Evolutionary conservation across 805 yeast genomes (phyloP), one percentile per base, ranked within the genome.

Genomic region (Pichia cephalocereana): DNA sequence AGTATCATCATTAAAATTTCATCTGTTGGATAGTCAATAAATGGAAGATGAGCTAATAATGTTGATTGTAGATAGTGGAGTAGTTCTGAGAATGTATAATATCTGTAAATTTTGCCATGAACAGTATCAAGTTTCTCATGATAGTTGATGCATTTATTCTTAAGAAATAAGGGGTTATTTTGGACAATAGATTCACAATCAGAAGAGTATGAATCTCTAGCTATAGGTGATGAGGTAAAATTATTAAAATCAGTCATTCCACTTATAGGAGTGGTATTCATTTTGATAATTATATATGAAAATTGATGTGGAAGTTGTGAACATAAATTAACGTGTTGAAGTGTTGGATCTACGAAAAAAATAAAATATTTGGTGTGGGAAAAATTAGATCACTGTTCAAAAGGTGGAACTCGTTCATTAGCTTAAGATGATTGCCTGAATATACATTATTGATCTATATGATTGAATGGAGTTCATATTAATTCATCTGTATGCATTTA

Each of bases 101-200:
- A 49, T 18, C 52, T 32, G 18, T 46, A 46, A 2, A 49, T 40
- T 26, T 43, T 49, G 5, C 41, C 46, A 40, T 49, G 52, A 3
- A 37, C 26, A 2, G 46, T 31, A 23, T 49, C 49, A 11, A 43
- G 36, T 8, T 36, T 27, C 12, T 18, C 19, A 39, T 48, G 51
- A 36, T 48, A 48, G 17, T 17, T 36, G 14, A 8, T 26, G 38
- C 48, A 45, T 8, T 31, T 40, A 27, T 32, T 32, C 8, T 26
- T 7, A 7, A 31, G 18, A 15, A 10, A 15, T 15, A 27, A 23
- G 5, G 15, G 12, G 18, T 19, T 18, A 12, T 12, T 7, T 34
- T 34, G 15, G 8, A 14, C 37, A 34, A 34, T 34, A 34, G 37
- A 34, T 15, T 34, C 37, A 34, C 37, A 34, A 34, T 34, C 37